Evolutionary conservation across 2,329 filamentous ascomycete genomes (phyloP), one percentile per base, ranked within the genome.

Genomic region (Ophiostoma sp.): DNA sequence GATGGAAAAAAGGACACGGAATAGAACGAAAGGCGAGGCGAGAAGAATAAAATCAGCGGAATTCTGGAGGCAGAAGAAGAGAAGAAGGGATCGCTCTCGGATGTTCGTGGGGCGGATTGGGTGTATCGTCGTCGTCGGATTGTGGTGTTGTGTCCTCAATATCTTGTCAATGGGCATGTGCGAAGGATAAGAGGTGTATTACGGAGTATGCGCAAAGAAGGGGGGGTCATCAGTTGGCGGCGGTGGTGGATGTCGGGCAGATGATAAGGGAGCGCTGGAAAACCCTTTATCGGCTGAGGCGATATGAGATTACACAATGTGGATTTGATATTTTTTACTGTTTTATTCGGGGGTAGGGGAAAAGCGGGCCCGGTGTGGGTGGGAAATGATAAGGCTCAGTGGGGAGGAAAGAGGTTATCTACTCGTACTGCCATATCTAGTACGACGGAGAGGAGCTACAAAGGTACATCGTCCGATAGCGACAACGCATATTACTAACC

Each of bases 301-400:
- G 71, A 72, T 72, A 72, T 71, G 70, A 72, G 71, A 72, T 72
- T 72, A 70, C 71, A 69, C 60, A 70, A 69, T 67, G 65, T 64
- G 66, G 66, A 67, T 71, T 67, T 64, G 12, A 18, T 44, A 47
- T 52, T 64, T 68, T 27, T 27, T 27, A 27, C 27, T 27, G 1
- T 27, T 68, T 71, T 67, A 67, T 70, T 70, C 66, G 69, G 69
- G 69, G 67, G 58, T 62, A 47, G 64, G 58, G 69, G 65, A 67
- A 66, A 69, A 67, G 67, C 55, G 69, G 70, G 66, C 12, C 65
- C 42, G 18, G 44, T 40, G 70, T 67, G 68, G 55, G 67, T 63
- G 52, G 49, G 67, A 65, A 67, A 58, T 71, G 72, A 72, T 72
- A 72, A 72, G 72, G 55, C 49, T 55, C 49, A 27, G 49, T 55